These are phyloP conservation scores for Mycena leptocephala DNA, from an alignment of 768 basidiomycete species.

Conservation along the genomic window DNA sequence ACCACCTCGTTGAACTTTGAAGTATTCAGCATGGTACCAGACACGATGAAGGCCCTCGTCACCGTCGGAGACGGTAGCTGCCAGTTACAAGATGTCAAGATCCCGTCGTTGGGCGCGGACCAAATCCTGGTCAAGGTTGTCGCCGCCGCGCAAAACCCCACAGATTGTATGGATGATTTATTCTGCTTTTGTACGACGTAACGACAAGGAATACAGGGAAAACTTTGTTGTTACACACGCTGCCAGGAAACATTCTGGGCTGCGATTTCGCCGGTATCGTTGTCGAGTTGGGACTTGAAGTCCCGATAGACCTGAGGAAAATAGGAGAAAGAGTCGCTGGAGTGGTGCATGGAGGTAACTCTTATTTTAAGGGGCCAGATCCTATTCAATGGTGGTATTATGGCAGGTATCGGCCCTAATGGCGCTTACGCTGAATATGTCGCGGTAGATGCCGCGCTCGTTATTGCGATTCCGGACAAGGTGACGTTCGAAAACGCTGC, in stretches of 20 bases:
- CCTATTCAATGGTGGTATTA: neutral
- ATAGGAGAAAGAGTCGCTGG: constrained; percentile 43
- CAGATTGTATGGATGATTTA: constrained; percentile 35
- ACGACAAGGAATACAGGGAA: neutral
- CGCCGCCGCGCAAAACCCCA: constrained; percentile 45
- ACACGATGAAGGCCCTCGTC: constrained; percentile 9
- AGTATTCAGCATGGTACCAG: neutral
- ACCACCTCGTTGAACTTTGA: no score
- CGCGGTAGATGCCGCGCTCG: constrained; percentile 25
- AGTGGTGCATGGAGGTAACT: neutral
- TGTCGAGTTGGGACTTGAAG: constrained; percentile 32
- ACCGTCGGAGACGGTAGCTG: constrained; percentile 38
- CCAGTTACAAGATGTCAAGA: constrained; percentile 26
- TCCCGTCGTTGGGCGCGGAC: constrained; percentile 31
- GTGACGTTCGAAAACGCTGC: constrained; percentile 42
- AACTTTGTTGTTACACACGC: neutral
- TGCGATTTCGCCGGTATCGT: constrained; percentile 45
- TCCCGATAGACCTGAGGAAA: constrained; percentile 13
- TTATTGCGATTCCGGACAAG: constrained; percentile 40
- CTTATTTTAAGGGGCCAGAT: neutral
- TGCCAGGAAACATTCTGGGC: constrained; percentile 39
- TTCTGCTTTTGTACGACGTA: neutral
- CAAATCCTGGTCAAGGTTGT: constrained; percentile 43
- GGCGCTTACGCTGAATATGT: constrained; percentile 41
- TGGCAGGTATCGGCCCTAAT: neutral